These are phyloP conservation scores for Potentilla sterilis DNA, from an alignment of 306 rosid genomes.

Conservation along the genomic window DNA sequence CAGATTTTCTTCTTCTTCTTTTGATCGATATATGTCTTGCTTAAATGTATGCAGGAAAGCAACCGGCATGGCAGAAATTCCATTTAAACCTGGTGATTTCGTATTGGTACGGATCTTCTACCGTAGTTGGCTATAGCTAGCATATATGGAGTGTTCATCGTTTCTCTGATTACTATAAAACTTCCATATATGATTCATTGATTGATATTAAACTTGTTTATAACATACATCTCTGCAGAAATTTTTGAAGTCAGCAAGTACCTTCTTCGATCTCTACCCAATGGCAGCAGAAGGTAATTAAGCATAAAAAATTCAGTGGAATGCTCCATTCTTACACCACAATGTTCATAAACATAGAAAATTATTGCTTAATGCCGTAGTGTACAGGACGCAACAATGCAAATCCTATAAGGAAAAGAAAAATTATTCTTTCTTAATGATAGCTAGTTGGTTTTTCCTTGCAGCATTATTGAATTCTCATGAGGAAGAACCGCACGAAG, in stretches of 20 bases:
- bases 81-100: conserved; percentile 54
- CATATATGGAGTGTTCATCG: background rate
- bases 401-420: background rate
- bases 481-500: conserved; percentile 8
- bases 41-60: conserved; percentile 40
- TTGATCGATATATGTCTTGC: too few species aligned
- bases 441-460: background rate
- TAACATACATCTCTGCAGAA: conserved; percentile 33
- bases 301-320: background rate
- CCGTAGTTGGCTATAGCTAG: too few species aligned
- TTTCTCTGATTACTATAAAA: background rate
- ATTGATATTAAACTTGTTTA: background rate
- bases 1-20: too few species aligned
- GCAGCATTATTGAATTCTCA: conserved; percentile 17
- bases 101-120: conserved; percentile 31
- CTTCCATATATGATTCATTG: background rate
- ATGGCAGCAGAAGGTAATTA: conserved; percentile 38
- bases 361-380: background rate
- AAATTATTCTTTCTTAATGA: background rate
- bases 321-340: background rate
- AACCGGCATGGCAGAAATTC: conserved; percentile 49
- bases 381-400: background rate
- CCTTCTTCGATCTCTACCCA: conserved; percentile 48
- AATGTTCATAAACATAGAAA: background rate
- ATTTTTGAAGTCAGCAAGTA: conserved; percentile 32